Conservation (phyloP, 768 basidiomycete genomes). For the Rhizopogon sp. region DNA sequence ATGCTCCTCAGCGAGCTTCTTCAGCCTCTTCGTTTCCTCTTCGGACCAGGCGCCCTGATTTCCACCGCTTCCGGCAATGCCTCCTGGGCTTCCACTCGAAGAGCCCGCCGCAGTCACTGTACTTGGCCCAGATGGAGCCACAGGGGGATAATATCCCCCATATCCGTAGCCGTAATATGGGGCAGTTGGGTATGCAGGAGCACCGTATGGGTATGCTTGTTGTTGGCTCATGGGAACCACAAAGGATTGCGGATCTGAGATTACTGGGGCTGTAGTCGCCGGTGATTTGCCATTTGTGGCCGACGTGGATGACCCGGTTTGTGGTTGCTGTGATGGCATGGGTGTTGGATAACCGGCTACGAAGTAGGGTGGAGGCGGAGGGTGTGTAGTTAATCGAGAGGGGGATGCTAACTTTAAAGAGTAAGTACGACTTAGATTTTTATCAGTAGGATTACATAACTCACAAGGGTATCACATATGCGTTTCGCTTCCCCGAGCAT, state of each 20-base stretch:
- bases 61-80: constrained; percentile 28
- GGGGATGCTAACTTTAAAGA: constrained; percentile 64
- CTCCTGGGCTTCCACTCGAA: constrained; percentile 14
- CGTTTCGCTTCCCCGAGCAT: constrained; percentile 77
- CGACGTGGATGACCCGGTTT: constrained; percentile 30
- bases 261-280: constrained; percentile 39
- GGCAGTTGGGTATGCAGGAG: constrained; percentile 50
- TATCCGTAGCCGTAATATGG: constrained; percentile 59
- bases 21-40: constrained; percentile 67
- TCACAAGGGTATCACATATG: constrained; percentile 71
- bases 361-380: constrained; percentile 55
- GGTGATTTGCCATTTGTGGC: constrained; percentile 28
- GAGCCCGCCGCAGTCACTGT: constrained; percentile 18
- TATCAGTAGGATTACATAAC: constrained; percentile 7
- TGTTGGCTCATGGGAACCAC: constrained; percentile 63
- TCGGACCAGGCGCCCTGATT: constrained; percentile 77
- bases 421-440: background rate
- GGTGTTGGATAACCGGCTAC: constrained; percentile 35
- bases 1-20: constrained; percentile 65
- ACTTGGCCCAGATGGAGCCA: constrained; percentile 20
- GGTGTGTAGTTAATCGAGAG: constrained; percentile 57
- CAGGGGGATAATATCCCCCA: constrained; percentile 26
- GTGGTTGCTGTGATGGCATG: constrained; percentile 20
- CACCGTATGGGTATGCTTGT: constrained; percentile 34
- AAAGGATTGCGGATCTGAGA: constrained; percentile 69